These are phyloP conservation scores for Ulota crispa DNA, from an alignment of 225 moss, liverwort and hornwort genomes.

Conservation along the genomic window DNA sequence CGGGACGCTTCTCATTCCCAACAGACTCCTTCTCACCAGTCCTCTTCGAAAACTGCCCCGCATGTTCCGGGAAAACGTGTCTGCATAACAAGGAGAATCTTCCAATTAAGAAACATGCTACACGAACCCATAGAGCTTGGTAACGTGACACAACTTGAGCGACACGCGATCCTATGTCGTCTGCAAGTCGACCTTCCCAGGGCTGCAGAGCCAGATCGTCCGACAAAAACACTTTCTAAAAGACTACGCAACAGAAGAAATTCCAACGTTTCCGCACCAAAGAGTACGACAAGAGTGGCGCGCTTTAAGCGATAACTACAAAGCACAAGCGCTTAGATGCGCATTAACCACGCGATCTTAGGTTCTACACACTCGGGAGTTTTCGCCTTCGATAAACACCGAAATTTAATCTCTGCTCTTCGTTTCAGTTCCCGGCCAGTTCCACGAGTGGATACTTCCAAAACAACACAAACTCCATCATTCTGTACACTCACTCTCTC, in stretches of 20 bases:
- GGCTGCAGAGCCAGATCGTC: conserved; percentile 20
- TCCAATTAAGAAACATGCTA: conserved; percentile 19
- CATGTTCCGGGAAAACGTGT: conserved; percentile 78
- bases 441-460: conserved; percentile 9
- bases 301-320: conserved; percentile 13
- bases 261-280: neutral
- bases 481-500: neutral
- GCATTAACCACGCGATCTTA: conserved; percentile 23
- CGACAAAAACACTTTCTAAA: conserved; percentile 7
- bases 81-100: conserved; percentile 43
- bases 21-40: conserved; percentile 63
- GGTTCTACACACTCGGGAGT: conserved; percentile 10
- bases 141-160: conserved; percentile 2
- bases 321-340: conserved; percentile 13
- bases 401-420: conserved; percentile 4
- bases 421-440: conserved; percentile 25
- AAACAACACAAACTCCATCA: neutral
- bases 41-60: conserved; percentile 66
- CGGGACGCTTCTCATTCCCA: conserved; percentile 70
- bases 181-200: conserved; percentile 18
- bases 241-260: conserved; percentile 10
- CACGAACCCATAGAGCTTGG: conserved; percentile 10
- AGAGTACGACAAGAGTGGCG: neutral
- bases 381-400: neutral
- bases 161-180: conserved; percentile 15